Base-by-base conservation (phyloP, 306 rosid genomes). In the Vigna reflexopilosa region DNA sequence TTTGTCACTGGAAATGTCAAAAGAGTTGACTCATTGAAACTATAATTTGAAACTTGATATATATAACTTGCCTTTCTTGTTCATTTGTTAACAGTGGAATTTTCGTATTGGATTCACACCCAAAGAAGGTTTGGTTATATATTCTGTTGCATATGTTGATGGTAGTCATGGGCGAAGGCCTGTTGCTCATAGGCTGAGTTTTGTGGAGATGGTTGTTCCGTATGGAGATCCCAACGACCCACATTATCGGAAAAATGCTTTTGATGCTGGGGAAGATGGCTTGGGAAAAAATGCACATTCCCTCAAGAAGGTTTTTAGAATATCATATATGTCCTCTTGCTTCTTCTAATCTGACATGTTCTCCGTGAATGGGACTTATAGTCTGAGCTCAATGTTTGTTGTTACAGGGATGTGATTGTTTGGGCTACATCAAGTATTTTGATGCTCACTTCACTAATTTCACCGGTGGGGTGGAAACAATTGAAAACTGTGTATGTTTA, bases 231-330 rank as follows among this genome's bases (percentile, higher is more conserved):
- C 98, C 62, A 91, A 87, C 70, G 96, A 90, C 11, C 98, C 98
- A 36, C 98, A 93, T 86, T 91, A 91, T 80, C 86, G 97, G 66
- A 91, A 93, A 87, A 93, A 93, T 87, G 98, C 98, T 70, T 93
- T 93, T 74, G 98, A 93, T 77, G 98, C 97, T 0, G 98, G 98
- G 32, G 98, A 93, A 81, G 98, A 93, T 70, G 98, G 98, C 81
- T 88, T 93, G 47, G 97, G 98, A 30, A 93, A 88, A 86, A 93
- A 91, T 82, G 97, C 98, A 3, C 98, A 91, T 90, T 93, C 98
- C 54, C 91, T 93, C 55, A 91, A 91, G 82, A 93, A 91, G 97
- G 97, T 93, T 63, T 36, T 59, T 77, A 61, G 77, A 44, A 70
- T 64, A 3, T 14, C 16, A 73, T 20, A 17, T 81, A 67, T 54